phyloP scores from a whole-genome alignment of 441 rosid species.

The Adansonia rubrostipa region DNA sequence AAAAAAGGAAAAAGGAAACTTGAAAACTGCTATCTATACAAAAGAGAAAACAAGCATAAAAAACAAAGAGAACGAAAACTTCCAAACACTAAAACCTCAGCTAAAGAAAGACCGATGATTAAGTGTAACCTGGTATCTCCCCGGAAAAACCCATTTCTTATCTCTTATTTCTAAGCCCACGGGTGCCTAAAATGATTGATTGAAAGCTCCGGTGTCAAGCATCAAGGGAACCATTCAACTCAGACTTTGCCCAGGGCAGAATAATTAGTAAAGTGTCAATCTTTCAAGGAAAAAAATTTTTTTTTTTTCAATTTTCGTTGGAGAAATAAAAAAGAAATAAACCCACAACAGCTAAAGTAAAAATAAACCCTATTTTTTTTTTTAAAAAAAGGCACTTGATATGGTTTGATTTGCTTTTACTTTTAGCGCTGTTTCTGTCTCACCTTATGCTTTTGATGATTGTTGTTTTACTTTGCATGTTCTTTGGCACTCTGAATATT shows the following conservation, averaged over 20 bases:
- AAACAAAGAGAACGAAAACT: conserved; percentile 36
- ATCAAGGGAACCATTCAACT: conserved; percentile 63
- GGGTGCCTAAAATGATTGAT: conserved; percentile 47
- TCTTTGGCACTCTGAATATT: conserved; percentile 30
- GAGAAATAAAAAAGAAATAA: background rate
- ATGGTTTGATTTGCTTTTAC: conserved; percentile 37
- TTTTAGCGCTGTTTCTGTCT: conserved; percentile 32
- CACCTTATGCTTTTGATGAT: conserved; percentile 17
- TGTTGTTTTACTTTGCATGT: conserved; percentile 37
- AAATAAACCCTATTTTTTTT: background rate
- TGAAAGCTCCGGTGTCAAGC: conserved; percentile 53
- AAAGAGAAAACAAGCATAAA: too few species aligned
- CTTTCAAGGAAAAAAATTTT: too few species aligned
- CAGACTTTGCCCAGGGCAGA: conserved; percentile 34
- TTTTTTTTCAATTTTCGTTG: background rate
- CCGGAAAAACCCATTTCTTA: conserved; percentile 39
- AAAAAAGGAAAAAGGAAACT: background rate
- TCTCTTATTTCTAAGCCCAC: conserved; percentile 35
- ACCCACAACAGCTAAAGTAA: conserved; percentile 17
- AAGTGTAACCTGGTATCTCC: conserved; percentile 20
- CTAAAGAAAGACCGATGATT: conserved; percentile 21
- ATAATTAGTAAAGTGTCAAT: conserved; percentile 34
- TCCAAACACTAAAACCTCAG: conserved; percentile 29
- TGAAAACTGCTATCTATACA: background rate
- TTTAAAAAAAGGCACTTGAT: conserved; percentile 13